Conservation (phyloP, 306 rosid genomes). For the Lotus japonicus region DNA sequence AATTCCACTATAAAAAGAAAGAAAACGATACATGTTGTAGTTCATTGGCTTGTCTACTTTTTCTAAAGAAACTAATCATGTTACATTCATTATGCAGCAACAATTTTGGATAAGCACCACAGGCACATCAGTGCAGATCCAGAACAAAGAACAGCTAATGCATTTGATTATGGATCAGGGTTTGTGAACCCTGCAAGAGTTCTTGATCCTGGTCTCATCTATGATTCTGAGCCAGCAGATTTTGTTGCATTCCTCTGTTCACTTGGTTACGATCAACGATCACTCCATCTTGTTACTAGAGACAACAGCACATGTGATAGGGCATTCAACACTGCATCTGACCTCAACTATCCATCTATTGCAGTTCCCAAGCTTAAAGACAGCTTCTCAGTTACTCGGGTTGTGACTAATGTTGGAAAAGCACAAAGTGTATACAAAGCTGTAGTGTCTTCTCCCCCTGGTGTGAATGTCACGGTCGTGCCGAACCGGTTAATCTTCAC, state of each 20-base stretch:
- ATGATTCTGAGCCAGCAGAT: constrained; percentile 53
- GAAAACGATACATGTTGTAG: neutral
- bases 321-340: constrained; percentile 39
- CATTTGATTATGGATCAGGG: constrained; percentile 84
- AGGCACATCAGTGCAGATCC: constrained; percentile 59
- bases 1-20: neutral
- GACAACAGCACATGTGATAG: constrained; percentile 55
- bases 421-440: constrained; percentile 48
- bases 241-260: constrained; percentile 65
- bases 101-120: constrained; percentile 53
- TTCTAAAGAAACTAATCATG: constrained; percentile 20
- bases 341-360: constrained; percentile 74
- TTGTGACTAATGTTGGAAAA: constrained; percentile 67
- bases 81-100: constrained; percentile 47
- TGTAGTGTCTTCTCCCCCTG: constrained; percentile 50
- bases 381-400: constrained; percentile 46
- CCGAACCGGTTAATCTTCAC: constrained; percentile 51
- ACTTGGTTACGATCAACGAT: constrained; percentile 46
- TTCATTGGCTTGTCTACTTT: neutral
- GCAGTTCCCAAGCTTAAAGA: constrained; percentile 53
- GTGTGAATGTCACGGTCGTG: constrained; percentile 54
- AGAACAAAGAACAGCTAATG: constrained; percentile 49
- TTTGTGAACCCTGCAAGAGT: constrained; percentile 74
- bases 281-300: constrained; percentile 62
- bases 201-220: constrained; percentile 73